Conservation (phyloP, 805 yeast species). For the Saccharomycopsis fermentans region DNA sequence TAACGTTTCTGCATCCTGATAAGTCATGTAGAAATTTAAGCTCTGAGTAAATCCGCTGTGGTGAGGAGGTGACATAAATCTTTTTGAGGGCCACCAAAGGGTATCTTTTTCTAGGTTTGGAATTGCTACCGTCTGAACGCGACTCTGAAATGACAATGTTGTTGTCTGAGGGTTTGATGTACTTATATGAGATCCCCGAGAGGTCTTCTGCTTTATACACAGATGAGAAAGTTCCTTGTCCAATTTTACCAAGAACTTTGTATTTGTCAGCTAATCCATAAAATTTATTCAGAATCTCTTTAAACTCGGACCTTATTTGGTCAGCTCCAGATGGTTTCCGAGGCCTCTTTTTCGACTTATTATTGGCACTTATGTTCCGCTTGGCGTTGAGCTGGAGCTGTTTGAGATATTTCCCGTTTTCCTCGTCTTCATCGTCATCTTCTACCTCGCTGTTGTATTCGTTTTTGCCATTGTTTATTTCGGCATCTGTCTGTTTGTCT, state of each 20-base stretch:
- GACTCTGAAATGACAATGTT: neutral
- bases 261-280: constrained; percentile 19
- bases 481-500: too few relatives aligned
- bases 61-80: constrained; percentile 92
- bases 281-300: constrained; percentile 6
- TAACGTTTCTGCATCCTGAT: constrained; percentile 63
- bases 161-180: neutral
- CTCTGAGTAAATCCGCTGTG: constrained; percentile 83
- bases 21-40: constrained; percentile 62
- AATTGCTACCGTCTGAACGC: neutral
- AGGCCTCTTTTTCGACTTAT: neutral
- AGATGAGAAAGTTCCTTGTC: constrained; percentile 85
- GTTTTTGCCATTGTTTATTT: neutral
- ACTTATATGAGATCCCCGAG: constrained; percentile 41
- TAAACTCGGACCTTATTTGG: constrained; percentile 1
- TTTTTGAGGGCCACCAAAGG: constrained; percentile 73
- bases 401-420: neutral
- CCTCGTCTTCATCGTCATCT: neutral
- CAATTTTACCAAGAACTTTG: constrained; percentile 35
- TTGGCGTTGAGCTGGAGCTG: neutral
- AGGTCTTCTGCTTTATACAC: constrained; percentile 65
- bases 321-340: neutral
- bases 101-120: constrained; percentile 3
- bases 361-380: neutral
- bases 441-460: neutral